A percentile compares a stretch with the other conserved stretches of the same genome.
Evolutionary conservation across 83 land plant genomes (phyloP).

Genomic region (Picea abies): DNA sequence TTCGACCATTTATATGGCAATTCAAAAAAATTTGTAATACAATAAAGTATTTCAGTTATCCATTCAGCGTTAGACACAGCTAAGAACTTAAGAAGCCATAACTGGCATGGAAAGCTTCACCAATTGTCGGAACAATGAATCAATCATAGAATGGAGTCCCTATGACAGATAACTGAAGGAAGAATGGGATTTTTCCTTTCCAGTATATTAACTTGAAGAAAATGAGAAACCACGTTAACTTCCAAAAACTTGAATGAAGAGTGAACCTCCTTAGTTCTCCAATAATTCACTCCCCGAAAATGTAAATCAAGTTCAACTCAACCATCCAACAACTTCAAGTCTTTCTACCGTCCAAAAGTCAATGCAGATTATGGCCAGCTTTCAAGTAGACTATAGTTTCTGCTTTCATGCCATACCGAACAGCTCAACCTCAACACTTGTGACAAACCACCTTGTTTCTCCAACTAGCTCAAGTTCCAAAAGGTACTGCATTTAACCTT

Average conservation of each 20-base stretch:
- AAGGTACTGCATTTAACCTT: not conserved
- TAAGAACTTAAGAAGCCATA: too few relatives aligned
- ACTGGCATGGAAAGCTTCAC: too few relatives aligned
- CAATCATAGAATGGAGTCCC: too few relatives aligned
- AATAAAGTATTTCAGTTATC: too few relatives aligned
- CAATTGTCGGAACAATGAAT: too few relatives aligned
- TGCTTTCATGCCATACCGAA: too few relatives aligned
- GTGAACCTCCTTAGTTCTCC: not conserved
- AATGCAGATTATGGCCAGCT: not conserved
- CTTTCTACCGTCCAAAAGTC: not conserved
- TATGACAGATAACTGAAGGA: not conserved
- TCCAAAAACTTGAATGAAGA: not conserved
- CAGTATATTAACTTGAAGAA: too few relatives aligned
- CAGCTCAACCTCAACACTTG: not conserved
- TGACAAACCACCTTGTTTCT: conserved; percentile 3
- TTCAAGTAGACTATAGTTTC: too few relatives aligned
- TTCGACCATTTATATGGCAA: too few relatives aligned
- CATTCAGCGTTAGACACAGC: too few relatives aligned
- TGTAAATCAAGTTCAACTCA: not conserved
- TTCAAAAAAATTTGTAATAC: too few relatives aligned
- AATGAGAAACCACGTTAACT: not conserved
- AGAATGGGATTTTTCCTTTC: not conserved
- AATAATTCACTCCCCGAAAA: not conserved
- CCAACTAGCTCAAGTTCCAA: not conserved
- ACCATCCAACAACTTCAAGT: not conserved